Conservation (phyloP, 1,139 yeast species). For the Kodamaea sp. region DNA sequence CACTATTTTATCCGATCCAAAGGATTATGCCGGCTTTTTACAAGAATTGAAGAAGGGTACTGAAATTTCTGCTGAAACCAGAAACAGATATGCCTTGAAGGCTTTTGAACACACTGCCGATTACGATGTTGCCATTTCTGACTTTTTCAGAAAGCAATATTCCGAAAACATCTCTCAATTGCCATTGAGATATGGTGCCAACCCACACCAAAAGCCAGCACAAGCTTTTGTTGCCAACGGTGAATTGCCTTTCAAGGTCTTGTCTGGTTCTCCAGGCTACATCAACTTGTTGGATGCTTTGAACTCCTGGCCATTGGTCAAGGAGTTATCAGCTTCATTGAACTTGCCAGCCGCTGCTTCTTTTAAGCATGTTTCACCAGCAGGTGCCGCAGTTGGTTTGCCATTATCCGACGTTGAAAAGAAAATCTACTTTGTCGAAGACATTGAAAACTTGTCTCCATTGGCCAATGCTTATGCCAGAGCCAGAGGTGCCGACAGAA, state of each 20-base stretch:
- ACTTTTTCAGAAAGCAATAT: slow-evolving; percentile 95
- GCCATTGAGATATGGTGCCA: slow-evolving; percentile 96
- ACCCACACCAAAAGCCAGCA: slow-evolving; percentile 99
- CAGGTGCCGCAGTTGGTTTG: slow-evolving; percentile 96
- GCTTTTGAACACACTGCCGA: slow-evolving; percentile 99
- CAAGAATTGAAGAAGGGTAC: slow-evolving; percentile 66
- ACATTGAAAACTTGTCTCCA: slow-evolving; percentile 92
- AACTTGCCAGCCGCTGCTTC: slow-evolving; percentile 98
- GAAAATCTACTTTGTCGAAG: slow-evolving; percentile 91
- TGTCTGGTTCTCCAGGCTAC: slow-evolving; percentile 95
- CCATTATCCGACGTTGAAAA: slow-evolving; percentile 89
- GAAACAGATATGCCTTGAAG: slow-evolving; percentile 85
- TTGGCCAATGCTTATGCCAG: slow-evolving; percentile 97
- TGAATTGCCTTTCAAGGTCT: slow-evolving; percentile 88
- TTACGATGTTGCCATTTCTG: slow-evolving; percentile 92
- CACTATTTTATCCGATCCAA: slow-evolving; percentile 90
- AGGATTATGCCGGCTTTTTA: slow-evolving; percentile 82
- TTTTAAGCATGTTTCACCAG: slow-evolving; percentile 98
- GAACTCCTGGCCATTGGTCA: slow-evolving; percentile 98
- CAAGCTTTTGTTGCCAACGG: slow-evolving; percentile 90
- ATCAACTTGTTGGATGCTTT: slow-evolving; percentile 93
- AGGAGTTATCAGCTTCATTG: slow-evolving; percentile 90
- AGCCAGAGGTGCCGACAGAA: slow-evolving; percentile 99
- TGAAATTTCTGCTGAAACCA: slow-evolving; percentile 66
- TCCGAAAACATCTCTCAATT: slow-evolving; percentile 85